phyloP scores from a whole-genome alignment of 2,329 filamentous ascomycete genomes.

The Exserohilum turcica region DNA sequence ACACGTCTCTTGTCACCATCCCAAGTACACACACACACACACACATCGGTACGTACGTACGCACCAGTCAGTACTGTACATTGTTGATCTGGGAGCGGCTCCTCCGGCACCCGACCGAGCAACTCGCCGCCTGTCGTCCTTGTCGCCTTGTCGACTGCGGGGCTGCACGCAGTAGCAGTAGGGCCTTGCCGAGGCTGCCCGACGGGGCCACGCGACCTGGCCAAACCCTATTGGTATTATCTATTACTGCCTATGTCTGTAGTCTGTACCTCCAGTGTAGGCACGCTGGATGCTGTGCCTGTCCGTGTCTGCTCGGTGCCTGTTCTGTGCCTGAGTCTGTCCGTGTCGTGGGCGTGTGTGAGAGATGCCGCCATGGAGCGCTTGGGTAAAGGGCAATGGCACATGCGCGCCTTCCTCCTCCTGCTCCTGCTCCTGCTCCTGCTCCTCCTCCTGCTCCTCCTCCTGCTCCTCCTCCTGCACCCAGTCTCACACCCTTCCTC shows the following conservation, averaged over 20 bases:
- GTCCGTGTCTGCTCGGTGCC: too few relatives aligned
- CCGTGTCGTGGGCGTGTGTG: not conserved
- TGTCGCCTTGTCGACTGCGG: constrained; percentile 4
- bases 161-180: not conserved
- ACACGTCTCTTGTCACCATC: not conserved
- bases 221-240: too few relatives aligned
- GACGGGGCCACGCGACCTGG: not conserved
- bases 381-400: not conserved
- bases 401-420: not conserved
- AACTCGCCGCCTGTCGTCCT: constrained; percentile 3
- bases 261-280: constrained; percentile 2
- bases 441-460: too few relatives aligned
- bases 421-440: too few relatives aligned
- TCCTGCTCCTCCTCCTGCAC: too few relatives aligned
- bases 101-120: constrained; percentile 2
- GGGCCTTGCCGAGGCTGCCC: constrained; percentile 6
- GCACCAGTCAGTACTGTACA: not conserved
- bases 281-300: too few relatives aligned
- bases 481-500: too few relatives aligned
- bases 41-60: not conserved
- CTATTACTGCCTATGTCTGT: too few relatives aligned
- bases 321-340: too few relatives aligned
- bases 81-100: not conserved
- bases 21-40: not conserved
- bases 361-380: not conserved